phyloP scores from a whole-genome alignment of 148 eudicot genomes.

The Euryodendron excelsum region DNA sequence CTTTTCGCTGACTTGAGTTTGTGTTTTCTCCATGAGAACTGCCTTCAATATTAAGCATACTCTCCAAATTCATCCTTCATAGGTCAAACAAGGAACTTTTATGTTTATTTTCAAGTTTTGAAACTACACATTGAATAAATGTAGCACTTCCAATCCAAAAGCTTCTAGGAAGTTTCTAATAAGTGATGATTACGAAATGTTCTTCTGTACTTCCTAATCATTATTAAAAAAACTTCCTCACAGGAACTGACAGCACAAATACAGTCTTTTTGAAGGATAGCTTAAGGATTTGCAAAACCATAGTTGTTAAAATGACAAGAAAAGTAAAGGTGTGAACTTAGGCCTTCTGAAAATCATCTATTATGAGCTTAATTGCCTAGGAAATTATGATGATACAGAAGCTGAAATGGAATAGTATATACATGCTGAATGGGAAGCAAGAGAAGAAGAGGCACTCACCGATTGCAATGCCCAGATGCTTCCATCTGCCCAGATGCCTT shows the following conservation, averaged over 20 bases:
- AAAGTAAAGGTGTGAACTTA: neutral
- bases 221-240: neutral
- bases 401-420: neutral
- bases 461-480: conserved; percentile 23
- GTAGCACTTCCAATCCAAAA: conserved; percentile 6
- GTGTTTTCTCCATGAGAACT: conserved; percentile 37
- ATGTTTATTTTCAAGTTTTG: neutral
- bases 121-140: neutral
- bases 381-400: neutral
- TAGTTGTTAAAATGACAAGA: neutral
- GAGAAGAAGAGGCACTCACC: conserved; percentile 34
- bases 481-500: conserved; percentile 26
- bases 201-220: neutral
- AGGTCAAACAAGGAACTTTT: conserved; percentile 9
- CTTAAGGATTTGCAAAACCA: no score
- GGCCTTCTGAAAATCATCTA: neutral
- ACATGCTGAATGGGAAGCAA: neutral
- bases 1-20: conserved; percentile 48
- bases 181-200: neutral
- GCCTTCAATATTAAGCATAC: conserved; percentile 29
- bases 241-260: conserved; percentile 8
- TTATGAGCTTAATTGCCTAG: neutral
- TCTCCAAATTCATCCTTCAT: conserved; percentile 48
- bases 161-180: neutral
- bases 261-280: neutral